Percentiles rank a stretch among this genome's conserved stretches.
Evolutionary conservation across 768 basidiomycete species (phyloP).

Genomic region (Tulasnella sp.): DNA sequence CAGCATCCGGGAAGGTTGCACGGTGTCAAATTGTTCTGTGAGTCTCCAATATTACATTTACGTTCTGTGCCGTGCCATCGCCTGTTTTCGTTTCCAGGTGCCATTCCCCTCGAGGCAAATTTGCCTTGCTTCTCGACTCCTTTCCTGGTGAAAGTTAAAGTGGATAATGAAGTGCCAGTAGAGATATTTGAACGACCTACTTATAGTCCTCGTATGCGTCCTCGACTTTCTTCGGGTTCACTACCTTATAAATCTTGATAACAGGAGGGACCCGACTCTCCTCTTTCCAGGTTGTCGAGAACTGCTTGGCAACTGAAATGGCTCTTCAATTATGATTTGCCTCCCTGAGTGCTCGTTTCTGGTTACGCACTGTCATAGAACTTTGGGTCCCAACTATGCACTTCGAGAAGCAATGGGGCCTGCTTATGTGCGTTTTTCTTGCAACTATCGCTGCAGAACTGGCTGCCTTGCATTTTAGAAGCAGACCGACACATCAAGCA

Average conservation of each 20-base stretch:
- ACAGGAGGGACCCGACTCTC: neutral
- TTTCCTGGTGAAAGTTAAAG: slow-evolving; percentile 45
- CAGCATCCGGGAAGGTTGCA: neutral
- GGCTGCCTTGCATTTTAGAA: neutral
- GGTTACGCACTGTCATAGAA: slow-evolving; percentile 24
- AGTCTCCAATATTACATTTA: slow-evolving; percentile 51
- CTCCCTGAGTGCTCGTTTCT: neutral
- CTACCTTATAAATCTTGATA: slow-evolving; percentile 8
- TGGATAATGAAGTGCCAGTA: neutral
- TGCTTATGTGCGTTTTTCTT: neutral
- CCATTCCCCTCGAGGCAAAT: slow-evolving; percentile 57
- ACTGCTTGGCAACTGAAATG: slow-evolving; percentile 2
- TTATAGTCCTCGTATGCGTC: slow-evolving; percentile 21
- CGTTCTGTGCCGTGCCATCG: slow-evolving; percentile 76
- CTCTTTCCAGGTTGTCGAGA: slow-evolving; percentile 5
- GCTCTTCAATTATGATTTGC: neutral
- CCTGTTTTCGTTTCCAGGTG: slow-evolving; percentile 70
- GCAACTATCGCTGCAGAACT: slow-evolving; percentile 21
- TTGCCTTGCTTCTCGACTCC: slow-evolving; percentile 61
- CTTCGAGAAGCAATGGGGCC: slow-evolving; percentile 21
- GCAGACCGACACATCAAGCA: neutral
- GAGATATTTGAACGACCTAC: neutral
- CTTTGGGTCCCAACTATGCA: slow-evolving; percentile 11
- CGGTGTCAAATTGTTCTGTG: slow-evolving; percentile 11
- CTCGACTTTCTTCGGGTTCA: slow-evolving; percentile 4